Conservation (phyloP, 495 filamentous ascomycete species). For the Daldinia caldariorum region DNA sequence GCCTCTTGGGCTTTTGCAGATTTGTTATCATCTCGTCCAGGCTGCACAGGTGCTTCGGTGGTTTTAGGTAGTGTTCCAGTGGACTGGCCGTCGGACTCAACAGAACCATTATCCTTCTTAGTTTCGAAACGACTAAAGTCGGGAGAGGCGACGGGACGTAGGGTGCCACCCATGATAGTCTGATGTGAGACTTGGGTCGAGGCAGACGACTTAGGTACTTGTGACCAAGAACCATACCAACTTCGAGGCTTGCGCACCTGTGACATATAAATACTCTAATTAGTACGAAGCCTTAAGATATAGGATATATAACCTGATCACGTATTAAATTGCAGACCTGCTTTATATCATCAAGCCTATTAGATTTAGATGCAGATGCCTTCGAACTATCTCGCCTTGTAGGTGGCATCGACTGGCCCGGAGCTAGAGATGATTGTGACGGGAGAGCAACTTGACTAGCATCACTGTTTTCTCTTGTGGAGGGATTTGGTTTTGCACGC, state of each 20-base stretch:
- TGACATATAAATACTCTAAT: constrained; percentile 31
- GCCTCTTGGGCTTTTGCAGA: constrained; percentile 35
- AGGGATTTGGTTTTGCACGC: constrained; percentile 67
- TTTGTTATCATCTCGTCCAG: constrained; percentile 40
- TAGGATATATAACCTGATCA: constrained; percentile 19
- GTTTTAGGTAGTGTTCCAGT: constrained; percentile 44
- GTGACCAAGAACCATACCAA: constrained; percentile 76
- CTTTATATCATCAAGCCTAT: constrained; percentile 28
- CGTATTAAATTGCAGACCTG: constrained; percentile 30
- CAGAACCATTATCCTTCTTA: constrained; percentile 48
- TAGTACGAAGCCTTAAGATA: constrained; percentile 16
- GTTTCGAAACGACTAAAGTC: constrained; percentile 61
- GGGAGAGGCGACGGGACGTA: constrained; percentile 49
- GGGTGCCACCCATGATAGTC: constrained; percentile 70
- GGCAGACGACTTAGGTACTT: constrained; percentile 71
- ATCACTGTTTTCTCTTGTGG: constrained; percentile 45
- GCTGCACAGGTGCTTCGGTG: constrained; percentile 34
- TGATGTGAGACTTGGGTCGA: constrained; percentile 81
- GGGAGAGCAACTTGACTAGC: constrained; percentile 44
- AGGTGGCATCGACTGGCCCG: constrained; percentile 33
- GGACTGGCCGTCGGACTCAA: constrained; percentile 40
- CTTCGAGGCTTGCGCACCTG: constrained; percentile 65
- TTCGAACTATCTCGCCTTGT: constrained; percentile 30
- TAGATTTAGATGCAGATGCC: constrained; percentile 20
- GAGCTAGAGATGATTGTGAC: constrained; percentile 32